Evolutionary conservation across 768 basidiomycete genomes (phyloP), one percentile per base, ranked within the genome.

Genomic region (Boletus rufocinnamomeus): DNA sequence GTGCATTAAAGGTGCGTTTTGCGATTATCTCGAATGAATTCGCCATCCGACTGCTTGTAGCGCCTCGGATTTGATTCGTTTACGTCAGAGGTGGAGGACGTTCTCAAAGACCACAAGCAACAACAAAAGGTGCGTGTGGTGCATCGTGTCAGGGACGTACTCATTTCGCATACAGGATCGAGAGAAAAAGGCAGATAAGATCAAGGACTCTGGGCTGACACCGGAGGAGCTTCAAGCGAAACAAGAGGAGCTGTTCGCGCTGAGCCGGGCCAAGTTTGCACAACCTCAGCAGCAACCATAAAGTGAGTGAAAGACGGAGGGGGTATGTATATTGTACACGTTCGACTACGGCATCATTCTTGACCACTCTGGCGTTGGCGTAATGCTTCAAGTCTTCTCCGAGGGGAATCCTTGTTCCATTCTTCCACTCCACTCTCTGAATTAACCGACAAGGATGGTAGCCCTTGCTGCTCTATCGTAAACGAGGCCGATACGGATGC

Each of bases 31-130:
- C 2, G 23, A 25, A 19, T 44, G 32, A 30, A 37, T 34, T 57
- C 28, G 54, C 16, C 32, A 19, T 47, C 61, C 48, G 47, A 65
- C 56, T 44, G 67, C 54, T 50, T 35, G 47, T 62, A 98, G 95
- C 85, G 88, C 40, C 84, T 98, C 23, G 97, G 95, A 23, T 98
- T 97, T 67, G 94, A 97, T 63, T 82, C 86, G 35, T 97, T 96
- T 72, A 89, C 91, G 17, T 74, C 86, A 6, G 95, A 98, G 68
- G 92, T 97, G 0, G 88, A 95, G 69, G 92, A 91, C 66, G 93
- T 96, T 8, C 77, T 97, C 63, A 93, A 95, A 73, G 96, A 97
- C 65, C 95, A 97, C 76, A 98, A 98, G 69, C 92, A 96, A 68
- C 89, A 93, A 63, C 88, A 89, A 74, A 98, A 96, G 83, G 96